Percentiles rank a stretch among this genome's conserved stretches.
These are phyloP conservation scores for Viola odorata DNA, from an alignment of 345 rosid genomes.

Conservation along the genomic window DNA sequence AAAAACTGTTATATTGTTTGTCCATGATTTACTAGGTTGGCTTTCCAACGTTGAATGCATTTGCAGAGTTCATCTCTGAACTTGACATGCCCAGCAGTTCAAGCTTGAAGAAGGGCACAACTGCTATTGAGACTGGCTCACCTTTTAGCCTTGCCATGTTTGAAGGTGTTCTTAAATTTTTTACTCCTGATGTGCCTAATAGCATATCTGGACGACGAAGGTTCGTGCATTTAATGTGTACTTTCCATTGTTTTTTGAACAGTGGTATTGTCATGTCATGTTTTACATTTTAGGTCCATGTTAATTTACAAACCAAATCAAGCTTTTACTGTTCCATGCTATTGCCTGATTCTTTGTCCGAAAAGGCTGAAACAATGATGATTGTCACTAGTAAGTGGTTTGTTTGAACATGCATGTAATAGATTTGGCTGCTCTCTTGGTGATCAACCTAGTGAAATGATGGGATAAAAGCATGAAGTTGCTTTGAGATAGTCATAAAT, in stretches of 20 bases:
- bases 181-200: slow-evolving; percentile 81
- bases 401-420: no score
- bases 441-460: no score
- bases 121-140: slow-evolving; percentile 54
- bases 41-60: slow-evolving; percentile 71
- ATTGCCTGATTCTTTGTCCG: no score
- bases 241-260: background rate
- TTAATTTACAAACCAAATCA: no score
- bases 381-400: no score
- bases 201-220: slow-evolving; percentile 79
- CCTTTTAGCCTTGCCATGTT: slow-evolving; percentile 82
- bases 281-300: no score
- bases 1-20: slow-evolving; percentile 1
- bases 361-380: no score
- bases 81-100: slow-evolving; percentile 47
- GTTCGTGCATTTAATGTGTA: slow-evolving; percentile 30
- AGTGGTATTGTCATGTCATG: background rate
- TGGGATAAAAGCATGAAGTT: no score
- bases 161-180: slow-evolving; percentile 65
- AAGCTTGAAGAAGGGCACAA: slow-evolving; percentile 40
- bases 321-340: no score
- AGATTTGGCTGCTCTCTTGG: no score
- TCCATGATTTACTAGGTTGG: slow-evolving; percentile 42
- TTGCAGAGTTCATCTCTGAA: slow-evolving; percentile 57
- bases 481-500: no score